Conservation (phyloP, 2,329 filamentous ascomycete genomes). For the Pseudocercospora macadamiae region DNA sequence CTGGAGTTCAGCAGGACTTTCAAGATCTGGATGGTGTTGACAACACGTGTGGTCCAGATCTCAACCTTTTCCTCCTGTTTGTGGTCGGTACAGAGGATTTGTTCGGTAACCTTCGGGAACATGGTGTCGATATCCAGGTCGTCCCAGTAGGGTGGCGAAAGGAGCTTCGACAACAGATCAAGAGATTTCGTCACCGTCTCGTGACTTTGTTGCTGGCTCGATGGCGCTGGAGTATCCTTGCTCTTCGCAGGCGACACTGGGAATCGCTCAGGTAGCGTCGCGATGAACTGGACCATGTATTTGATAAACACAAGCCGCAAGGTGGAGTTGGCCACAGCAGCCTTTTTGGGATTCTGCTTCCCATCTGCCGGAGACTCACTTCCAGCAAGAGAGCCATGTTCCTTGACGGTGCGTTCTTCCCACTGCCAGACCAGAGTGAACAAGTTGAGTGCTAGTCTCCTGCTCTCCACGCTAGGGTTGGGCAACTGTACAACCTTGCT, state of each 20-base stretch:
- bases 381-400: conserved; percentile 47
- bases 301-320: conserved; percentile 83
- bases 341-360: conserved; percentile 31
- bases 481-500: conserved; percentile 83
- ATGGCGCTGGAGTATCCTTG: conserved; percentile 51
- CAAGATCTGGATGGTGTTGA: conserved; percentile 92
- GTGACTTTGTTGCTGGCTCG: conserved; percentile 47
- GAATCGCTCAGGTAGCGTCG: conserved; percentile 83
- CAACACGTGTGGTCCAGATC: conserved; percentile 80
- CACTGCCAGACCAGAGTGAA: conserved; percentile 90
- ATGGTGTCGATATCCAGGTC: conserved; percentile 83
- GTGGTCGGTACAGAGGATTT: conserved; percentile 76
- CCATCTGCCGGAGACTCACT: conserved; percentile 30
- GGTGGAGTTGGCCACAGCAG: conserved; percentile 48
- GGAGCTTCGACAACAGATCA: conserved; percentile 76
- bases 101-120: conserved; percentile 86
- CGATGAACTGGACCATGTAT: conserved; percentile 94
- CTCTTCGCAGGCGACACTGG: conserved; percentile 66
- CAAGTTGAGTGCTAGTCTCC: conserved; percentile 86
- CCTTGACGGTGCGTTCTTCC: conserved; percentile 81
- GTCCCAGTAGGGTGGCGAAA: conserved; percentile 87
- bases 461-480: conserved; percentile 85
- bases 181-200: conserved; percentile 88
- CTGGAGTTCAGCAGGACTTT: conserved; percentile 88
- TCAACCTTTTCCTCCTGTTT: conserved; percentile 58